A percentile compares a stretch with the other conserved stretches of the same genome.
phyloP scores from a whole-genome alignment of 805 yeast genomes.

The Pichia rugopelliculosa region DNA sequence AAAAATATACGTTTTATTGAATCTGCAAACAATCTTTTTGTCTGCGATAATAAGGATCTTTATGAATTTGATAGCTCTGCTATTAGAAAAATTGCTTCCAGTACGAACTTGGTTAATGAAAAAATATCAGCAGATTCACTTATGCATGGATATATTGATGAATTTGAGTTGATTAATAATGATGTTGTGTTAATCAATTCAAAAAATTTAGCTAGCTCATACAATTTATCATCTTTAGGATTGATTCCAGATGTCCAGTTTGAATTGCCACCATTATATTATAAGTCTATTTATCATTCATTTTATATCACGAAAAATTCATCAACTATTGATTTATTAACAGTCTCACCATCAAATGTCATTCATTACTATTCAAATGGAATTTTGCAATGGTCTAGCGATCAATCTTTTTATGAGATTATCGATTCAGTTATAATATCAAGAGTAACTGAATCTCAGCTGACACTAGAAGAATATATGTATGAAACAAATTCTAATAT shows the following conservation, averaged over 20 bases:
- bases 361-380: conserved; percentile 19
- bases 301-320: conserved; percentile 7
- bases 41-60: conserved; percentile 7
- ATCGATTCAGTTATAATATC: conserved; percentile 30
- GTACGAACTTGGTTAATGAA: conserved; percentile 1
- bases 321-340: conserved; percentile 10
- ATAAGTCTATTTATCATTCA: conserved; percentile 13
- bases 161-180: conserved; percentile 1
- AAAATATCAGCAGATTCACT: conserved; percentile 7
- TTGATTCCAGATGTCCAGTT: conserved; percentile 1
- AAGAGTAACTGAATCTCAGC: conserved; percentile 13
- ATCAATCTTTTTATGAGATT: conserved; percentile 35
- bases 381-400: conserved; percentile 33
- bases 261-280: conserved; percentile 15
- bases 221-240: conserved; percentile 15
- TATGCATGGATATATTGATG: neutral
- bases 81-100: neutral
- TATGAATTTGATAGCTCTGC: conserved; percentile 5
- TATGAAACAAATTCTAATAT: conserved; percentile 25
- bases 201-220: conserved; percentile 9
- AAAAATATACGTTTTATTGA: neutral
- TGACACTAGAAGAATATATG: conserved; percentile 23
- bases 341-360: conserved; percentile 11
- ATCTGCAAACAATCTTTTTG: conserved; percentile 1
- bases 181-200: conserved; percentile 6